Base-by-base conservation (phyloP, 108 stramenopile species). In the Aurantiochytrium sp. region DNA sequence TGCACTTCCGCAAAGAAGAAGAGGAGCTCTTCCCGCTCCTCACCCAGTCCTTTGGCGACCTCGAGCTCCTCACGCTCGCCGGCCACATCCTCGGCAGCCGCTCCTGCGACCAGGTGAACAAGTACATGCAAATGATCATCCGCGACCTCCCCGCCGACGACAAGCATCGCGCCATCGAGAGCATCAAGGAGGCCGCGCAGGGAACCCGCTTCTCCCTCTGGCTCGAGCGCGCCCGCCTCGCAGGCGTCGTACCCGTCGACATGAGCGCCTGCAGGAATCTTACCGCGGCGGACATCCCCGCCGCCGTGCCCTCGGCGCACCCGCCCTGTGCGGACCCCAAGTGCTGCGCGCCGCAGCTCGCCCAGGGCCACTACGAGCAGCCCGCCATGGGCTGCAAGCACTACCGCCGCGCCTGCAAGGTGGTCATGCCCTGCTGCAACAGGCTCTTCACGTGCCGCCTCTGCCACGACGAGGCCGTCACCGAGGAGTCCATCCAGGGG, bases 381-480 rank as follows among this genome's bases (percentile, higher is more conserved):
- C 42, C 10, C 34, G 53, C 4, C 4, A 6, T 87, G 42, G 89
- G 90, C 21, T 92, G 91, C 69, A 37, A 73, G 36, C 90, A 91
- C 89, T 91, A 92, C 89, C 48, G 59, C 24, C 87, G 89, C 50
- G 21, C 37, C 12, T 48, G 54, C 69, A 89, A 88, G 48, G 39
- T 92, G 10, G 69, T 42, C 27, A 89, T 90, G 34, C 87, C 89
- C 5, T 92, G 91, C 87, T 92, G 91, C 53, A 65, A 86, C 37
- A 10, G 21, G 8, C 87, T 90, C 68, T 90, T 89, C 54, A 55
- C 89, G 39, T 92, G 91, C 85, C 86, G 91, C 36, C 89, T 89
- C 32, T 91, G 91, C 73, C 91, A 92, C 87, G 91, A 92, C 89
- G 89, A 91, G 91, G 91, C 30, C 31, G 32, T 53, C 54, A 34